Evolutionary conservation across 2,329 filamentous ascomycete species (phyloP).

Genomic region (Calonectria hongkongensis): DNA sequence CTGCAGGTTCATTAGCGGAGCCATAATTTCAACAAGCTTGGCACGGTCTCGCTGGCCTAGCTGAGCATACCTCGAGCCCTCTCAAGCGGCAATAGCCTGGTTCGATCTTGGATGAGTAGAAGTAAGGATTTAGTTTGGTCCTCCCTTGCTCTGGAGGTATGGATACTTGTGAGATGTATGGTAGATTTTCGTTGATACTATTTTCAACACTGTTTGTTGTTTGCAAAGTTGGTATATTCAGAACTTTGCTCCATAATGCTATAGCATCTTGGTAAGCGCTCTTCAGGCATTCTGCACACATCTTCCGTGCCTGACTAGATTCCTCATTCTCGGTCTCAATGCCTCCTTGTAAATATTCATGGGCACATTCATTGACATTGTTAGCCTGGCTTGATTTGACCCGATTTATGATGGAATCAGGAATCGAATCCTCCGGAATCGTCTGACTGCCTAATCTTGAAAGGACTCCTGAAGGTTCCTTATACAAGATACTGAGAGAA

Average conservation of each 20-base stretch:
- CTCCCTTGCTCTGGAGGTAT: not conserved
- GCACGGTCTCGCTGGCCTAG: too few species aligned
- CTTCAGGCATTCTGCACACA: not conserved
- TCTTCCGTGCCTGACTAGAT: not conserved
- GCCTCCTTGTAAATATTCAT: not conserved
- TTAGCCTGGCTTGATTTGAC: not conserved
- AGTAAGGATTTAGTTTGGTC: not conserved
- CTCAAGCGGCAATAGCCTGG: not conserved
- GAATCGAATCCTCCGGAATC: not conserved
- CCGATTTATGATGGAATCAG: not conserved
- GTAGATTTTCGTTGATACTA: not conserved
- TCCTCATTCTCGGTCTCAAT: not conserved
- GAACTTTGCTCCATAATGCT: not conserved
- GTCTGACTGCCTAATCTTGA: not conserved
- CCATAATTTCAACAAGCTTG: not conserved
- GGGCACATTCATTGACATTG: not conserved
- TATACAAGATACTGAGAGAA: not conserved
- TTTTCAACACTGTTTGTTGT: not conserved
- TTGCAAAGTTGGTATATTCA: not conserved
- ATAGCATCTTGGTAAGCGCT: not conserved
- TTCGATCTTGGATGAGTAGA: conserved; percentile 5
- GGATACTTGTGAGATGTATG: not conserved
- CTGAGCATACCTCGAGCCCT: not conserved
- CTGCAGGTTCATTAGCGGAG: not conserved
- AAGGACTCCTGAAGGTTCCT: not conserved